Evolutionary conservation across 495 filamentous ascomycete species (phyloP).

Genomic region (Xylaria castorea): DNA sequence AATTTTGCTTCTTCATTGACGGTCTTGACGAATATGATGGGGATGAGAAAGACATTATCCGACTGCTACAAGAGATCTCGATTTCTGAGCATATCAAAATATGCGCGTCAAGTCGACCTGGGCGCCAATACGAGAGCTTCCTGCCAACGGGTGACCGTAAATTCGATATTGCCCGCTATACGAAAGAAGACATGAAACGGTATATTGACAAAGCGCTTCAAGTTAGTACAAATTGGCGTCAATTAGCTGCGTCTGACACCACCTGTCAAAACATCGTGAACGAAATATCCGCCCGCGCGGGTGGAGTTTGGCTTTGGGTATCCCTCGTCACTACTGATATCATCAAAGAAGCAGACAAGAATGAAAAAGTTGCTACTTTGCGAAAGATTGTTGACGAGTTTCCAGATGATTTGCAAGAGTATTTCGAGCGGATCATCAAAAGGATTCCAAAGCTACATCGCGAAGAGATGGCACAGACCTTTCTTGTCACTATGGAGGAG

Average conservation of each 20-base stretch:
- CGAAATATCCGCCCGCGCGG: conserved; percentile 39
- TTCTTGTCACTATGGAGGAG: conserved; percentile 25
- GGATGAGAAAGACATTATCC: conserved; percentile 30
- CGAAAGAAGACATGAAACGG: conserved; percentile 35
- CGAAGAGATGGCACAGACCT: conserved; percentile 22
- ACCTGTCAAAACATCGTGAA: conserved; percentile 26
- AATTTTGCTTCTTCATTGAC: conserved; percentile 46
- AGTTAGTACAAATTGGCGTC: background rate
- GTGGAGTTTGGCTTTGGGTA: conserved; percentile 56
- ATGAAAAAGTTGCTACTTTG: conserved; percentile 31
- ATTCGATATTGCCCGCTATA: conserved; percentile 33
- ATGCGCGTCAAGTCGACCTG: conserved; percentile 59
- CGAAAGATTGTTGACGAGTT: conserved; percentile 27
- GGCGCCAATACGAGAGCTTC: conserved; percentile 28
- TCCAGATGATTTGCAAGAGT: conserved; percentile 32
- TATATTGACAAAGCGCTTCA: conserved; percentile 35
- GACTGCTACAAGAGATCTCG: conserved; percentile 14
- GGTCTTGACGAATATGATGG: conserved; percentile 43
- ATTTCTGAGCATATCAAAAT: conserved; percentile 47
- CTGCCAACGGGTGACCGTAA: background rate
- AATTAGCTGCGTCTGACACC: conserved; percentile 3
- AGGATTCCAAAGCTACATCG: conserved; percentile 22
- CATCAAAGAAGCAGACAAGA: conserved; percentile 32
- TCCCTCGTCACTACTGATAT: conserved; percentile 35
- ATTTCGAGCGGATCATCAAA: conserved; percentile 34